These are phyloP conservation scores for Quercus berberidifolia DNA, from an alignment of 306 rosid species.

Conservation along the genomic window DNA sequence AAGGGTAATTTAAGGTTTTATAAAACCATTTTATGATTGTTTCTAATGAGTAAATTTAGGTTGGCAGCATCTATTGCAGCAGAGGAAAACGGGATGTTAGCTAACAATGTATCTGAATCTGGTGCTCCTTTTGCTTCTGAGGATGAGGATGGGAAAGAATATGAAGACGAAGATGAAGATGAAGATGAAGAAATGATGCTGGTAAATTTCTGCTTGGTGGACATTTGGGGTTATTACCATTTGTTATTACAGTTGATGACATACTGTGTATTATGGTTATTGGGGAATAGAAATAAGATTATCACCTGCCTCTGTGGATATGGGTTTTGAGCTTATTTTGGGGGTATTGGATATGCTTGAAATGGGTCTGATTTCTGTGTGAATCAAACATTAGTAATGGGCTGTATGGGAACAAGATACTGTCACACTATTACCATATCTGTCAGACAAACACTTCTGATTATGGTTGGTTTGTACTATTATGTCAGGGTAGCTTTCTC, in stretches of 20 bases:
- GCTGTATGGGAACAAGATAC: background rate
- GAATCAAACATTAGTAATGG: background rate
- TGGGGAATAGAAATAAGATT: background rate
- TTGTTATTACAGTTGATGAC: constrained; percentile 6
- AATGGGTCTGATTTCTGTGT: too few relatives aligned
- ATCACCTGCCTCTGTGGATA: background rate
- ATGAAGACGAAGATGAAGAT: constrained; percentile 30
- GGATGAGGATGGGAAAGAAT: constrained; percentile 27
- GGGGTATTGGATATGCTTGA: background rate
- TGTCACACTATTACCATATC: background rate
- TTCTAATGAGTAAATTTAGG: constrained; percentile 54
- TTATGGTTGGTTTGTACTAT: background rate
- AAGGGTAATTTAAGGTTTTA: constrained; percentile 1
- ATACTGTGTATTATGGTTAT: background rate
- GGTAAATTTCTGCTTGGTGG: constrained; percentile 38
- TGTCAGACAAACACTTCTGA: background rate
- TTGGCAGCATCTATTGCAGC: constrained; percentile 81
- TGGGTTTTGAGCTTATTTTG: background rate
- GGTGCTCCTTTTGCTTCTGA: constrained; percentile 30
- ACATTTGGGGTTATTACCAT: constrained; percentile 12
- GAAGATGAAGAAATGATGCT: constrained; percentile 62
- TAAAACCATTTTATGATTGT: background rate
- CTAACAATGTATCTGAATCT: constrained; percentile 35
- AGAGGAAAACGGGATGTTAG: constrained; percentile 50
- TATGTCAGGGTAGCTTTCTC: background rate